phyloP scores from a whole-genome alignment of 805 yeast genomes.

The Yarrowia sp. region DNA sequence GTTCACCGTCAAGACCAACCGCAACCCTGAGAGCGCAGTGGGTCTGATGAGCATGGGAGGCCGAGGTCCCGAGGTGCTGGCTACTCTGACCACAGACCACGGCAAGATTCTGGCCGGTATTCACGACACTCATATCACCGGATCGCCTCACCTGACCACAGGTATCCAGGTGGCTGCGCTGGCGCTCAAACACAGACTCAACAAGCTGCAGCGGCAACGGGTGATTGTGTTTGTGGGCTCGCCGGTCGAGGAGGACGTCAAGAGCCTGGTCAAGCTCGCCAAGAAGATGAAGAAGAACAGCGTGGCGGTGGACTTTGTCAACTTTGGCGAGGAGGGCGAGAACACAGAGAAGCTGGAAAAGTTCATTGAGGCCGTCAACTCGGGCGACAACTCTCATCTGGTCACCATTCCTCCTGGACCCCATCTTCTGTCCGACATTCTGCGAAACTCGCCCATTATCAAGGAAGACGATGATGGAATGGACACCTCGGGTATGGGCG shows the following conservation, averaged over 20 bases:
- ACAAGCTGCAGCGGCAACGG: conserved; percentile 89
- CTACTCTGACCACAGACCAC: conserved; percentile 84
- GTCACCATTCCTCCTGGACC: conserved; percentile 91
- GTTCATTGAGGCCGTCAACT: conserved; percentile 73
- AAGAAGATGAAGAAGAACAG: conserved; percentile 92
- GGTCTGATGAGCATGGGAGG: conserved; percentile 93
- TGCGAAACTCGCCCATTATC: conserved; percentile 78
- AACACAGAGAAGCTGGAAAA: conserved; percentile 82
- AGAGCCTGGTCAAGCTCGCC: conserved; percentile 81
- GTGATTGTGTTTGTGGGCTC: conserved; percentile 88
- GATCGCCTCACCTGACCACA: conserved; percentile 71
- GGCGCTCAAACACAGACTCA: conserved; percentile 95
- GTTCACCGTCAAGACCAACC: conserved; percentile 81
- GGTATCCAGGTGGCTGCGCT: conserved; percentile 92
- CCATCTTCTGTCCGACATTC: conserved; percentile 77
- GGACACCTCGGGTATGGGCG: conserved; percentile 55
- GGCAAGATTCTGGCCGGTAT: conserved; percentile 85
- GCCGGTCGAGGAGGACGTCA: conserved; percentile 73
- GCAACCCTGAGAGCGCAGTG: conserved; percentile 93
- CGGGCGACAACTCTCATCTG: conserved; percentile 69
- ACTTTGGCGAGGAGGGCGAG: conserved; percentile 85
- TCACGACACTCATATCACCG: conserved; percentile 75
- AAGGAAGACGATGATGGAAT: conserved; percentile 61
- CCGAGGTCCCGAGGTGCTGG: conserved; percentile 75
- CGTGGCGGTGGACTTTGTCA: conserved; percentile 85